phyloP scores from a whole-genome alignment of 495 filamentous ascomycete species.

The Thozetella sp. region DNA sequence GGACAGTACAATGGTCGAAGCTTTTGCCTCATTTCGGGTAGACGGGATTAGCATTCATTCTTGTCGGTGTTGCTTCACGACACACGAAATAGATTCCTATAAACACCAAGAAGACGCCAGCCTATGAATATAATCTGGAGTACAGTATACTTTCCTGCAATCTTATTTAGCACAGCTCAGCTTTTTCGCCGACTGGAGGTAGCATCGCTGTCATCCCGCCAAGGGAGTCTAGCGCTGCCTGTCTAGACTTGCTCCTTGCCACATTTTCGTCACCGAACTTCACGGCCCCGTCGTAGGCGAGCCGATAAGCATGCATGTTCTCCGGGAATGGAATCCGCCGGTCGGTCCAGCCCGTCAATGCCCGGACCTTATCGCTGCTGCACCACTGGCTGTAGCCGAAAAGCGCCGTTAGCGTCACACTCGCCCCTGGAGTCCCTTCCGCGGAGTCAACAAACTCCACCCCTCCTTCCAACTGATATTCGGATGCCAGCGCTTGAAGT shows the following conservation, averaged over 20 bases:
- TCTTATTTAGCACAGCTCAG: too few species aligned
- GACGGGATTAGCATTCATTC: too few species aligned
- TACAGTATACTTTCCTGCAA: too few species aligned
- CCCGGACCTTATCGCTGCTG: slow-evolving; percentile 32
- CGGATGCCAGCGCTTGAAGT: slow-evolving; percentile 23
- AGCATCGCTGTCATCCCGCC: too few species aligned
- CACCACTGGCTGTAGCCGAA: slow-evolving; percentile 38
- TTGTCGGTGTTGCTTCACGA: too few species aligned
- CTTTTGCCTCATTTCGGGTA: too few species aligned
- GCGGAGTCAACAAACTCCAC: background rate
- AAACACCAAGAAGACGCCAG: too few species aligned
- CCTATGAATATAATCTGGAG: too few species aligned
- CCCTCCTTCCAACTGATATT: slow-evolving; percentile 27
- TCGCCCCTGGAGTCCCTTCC: background rate
- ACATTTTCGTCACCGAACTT: slow-evolving; percentile 13
- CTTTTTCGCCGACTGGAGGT: too few species aligned
- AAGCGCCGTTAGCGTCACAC: background rate
- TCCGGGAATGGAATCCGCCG: slow-evolving; percentile 29
- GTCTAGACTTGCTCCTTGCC: background rate
- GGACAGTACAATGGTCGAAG: too few species aligned
- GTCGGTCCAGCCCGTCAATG: slow-evolving; percentile 36
- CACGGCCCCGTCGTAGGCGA: slow-evolving; percentile 34
- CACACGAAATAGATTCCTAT: too few species aligned
- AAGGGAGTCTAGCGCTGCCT: background rate
- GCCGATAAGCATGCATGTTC: slow-evolving; percentile 28